Evolutionary conservation across 108 stramenopile species (phyloP), one percentile per base, ranked within the genome.

Genomic region (Pseudonitzschia multiseries): DNA sequence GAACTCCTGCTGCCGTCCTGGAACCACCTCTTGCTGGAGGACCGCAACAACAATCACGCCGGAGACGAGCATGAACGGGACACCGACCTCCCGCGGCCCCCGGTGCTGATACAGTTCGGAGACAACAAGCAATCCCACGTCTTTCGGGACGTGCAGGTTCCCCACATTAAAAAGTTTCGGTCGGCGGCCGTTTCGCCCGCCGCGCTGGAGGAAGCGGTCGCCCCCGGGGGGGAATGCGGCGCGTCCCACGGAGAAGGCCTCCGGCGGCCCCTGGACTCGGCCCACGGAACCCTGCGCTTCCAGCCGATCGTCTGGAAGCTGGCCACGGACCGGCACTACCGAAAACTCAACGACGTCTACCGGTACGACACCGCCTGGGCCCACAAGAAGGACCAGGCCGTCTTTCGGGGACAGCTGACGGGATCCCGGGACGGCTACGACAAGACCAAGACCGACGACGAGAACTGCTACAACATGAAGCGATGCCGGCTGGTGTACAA

Each of bases 381-480:
- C 41, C 17, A 81, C 59, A 94, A 94, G 73, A 87, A 68, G 54
- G 77, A 81, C 50, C 75, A 74, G 75, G 90, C 89, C 6, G 71
- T 94, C 31, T 94, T 86, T 78, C 84, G 90, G 28, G 93, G 93
- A 32, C 81, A 88, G 54, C 62, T 87, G 64, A 87, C 86, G 15
- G 86, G 86, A 17, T 75, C 86, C 13, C 70, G 62, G 65, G 87
- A 85, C 66, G 80, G 76, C 5, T 84, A 76, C 54, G 72, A 79
- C 63, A 79, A 80, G 36, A 46, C 65, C 4, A 21, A 67, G 18
- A 48, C 70, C 18, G 81, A 81, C 65, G 72, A 75, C 43, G 84
- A 84, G 17, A 89, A 91, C 54, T 85, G 83, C 65, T 42, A 75
- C 48, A 62, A 70, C 20, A 43, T 85, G 74, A 72, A 71, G 28